Percentiles rank a stretch among this genome's conserved stretches.
These are phyloP conservation scores for Neocucurbitaria cava DNA, from an alignment of 2,329 filamentous ascomycete species.

Conservation along the genomic window DNA sequence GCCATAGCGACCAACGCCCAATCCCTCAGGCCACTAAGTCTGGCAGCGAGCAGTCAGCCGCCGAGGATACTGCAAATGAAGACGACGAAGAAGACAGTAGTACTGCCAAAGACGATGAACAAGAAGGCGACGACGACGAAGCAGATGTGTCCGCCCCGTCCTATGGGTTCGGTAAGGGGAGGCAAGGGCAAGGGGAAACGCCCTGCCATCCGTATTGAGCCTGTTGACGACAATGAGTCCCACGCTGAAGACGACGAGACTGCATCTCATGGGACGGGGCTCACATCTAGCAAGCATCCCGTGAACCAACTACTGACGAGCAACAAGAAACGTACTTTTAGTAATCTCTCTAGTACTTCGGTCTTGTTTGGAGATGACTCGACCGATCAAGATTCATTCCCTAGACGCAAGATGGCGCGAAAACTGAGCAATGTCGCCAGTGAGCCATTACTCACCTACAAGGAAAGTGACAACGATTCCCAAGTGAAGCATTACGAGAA, in stretches of 20 bases:
- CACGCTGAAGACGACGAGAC: conserved; percentile 39
- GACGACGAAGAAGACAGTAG: conserved; percentile 41
- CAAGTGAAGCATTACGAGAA: conserved; percentile 38
- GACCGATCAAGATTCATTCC: conserved; percentile 41
- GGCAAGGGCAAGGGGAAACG: conserved; percentile 47
- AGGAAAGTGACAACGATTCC: conserved; percentile 27
- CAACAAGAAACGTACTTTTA: conserved; percentile 50
- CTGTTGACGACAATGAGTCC: conserved; percentile 39
- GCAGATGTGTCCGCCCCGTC: conserved; percentile 44
- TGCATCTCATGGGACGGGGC: conserved; percentile 38
- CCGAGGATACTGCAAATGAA: conserved; percentile 40
- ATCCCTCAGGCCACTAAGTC: conserved; percentile 24
- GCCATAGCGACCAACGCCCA: conserved; percentile 31
- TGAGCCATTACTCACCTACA: conserved; percentile 47
- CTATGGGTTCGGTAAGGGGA: conserved; percentile 38
- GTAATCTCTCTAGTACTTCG: conserved; percentile 49
- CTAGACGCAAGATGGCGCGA: conserved; percentile 47
- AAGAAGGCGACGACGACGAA: conserved; percentile 47
- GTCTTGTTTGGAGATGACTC: conserved; percentile 46
- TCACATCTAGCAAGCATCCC: conserved; percentile 35
- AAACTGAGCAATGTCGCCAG: conserved; percentile 43
- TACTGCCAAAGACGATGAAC: conserved; percentile 37
- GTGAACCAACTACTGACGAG: conserved; percentile 36
- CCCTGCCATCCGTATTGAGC: conserved; percentile 46
- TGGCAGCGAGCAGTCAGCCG: conserved; percentile 34